Base-by-base conservation (phyloP, 106 monocot species). In the Xerophyta viscosa region DNA sequence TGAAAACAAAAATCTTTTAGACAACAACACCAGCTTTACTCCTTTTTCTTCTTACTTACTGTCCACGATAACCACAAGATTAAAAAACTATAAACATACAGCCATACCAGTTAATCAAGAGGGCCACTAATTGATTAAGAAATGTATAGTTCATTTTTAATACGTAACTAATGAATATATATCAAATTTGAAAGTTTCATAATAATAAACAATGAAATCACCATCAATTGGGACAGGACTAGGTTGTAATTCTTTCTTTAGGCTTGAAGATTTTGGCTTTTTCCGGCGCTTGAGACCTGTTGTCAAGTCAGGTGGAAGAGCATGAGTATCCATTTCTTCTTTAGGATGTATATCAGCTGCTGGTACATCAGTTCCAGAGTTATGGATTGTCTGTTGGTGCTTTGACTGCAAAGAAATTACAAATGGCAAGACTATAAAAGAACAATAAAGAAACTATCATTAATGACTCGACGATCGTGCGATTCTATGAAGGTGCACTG, bases 251-350 rank as follows among this genome's bases (percentile, higher is more conserved):
- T 20, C 46, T 59, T 44, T 76, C 62, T 68, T 81, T 3, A 48
- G 50, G 51, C 57, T 81, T 54, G 70, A 27, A 68, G 60, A 24
- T 45, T 73, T 87, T 58, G 64, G 56, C 45, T 77, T 87, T 48
- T 63, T 77, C 45, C 11, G 58, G 17, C 39, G 59, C 55, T 65
- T 82, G 17, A 19, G 59, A 46, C 31, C 39, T 31, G 52, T 39
- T 14, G 22, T 24, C 39, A 54, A 47, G 48, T 43, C 50, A 58
- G 56, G 57, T 57, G 53, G 72, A 49, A 72, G 37, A 29, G 46
- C 20, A 59, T 58, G 52, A 26, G 21, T 48, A 42, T 27, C 27
- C 29, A 20, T 57, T 66, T 50, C 69, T 62, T 72, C 65, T 51
- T 30, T 66, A 29, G 37, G 6, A 31, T 20, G 58, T 64, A 43